Conservation (phyloP, 371 early-diverging fungal species). For the Syncephalastrum contaminatum region DNA sequence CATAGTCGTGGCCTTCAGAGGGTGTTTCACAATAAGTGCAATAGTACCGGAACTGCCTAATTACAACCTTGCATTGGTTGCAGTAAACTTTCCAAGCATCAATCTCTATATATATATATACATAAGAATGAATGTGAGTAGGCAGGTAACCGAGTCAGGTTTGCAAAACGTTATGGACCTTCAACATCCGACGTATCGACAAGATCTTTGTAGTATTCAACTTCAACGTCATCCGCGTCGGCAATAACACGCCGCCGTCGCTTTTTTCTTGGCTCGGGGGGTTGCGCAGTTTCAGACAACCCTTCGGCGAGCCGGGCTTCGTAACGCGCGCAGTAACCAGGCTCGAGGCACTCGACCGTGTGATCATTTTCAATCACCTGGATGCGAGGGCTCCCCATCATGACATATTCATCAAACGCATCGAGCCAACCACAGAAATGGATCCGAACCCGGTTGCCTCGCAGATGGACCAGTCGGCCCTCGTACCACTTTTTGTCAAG, state of each 20-base stretch:
- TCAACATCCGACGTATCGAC: conserved; percentile 22
- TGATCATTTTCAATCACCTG: conserved; percentile 42
- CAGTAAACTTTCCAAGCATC: conserved; percentile 61
- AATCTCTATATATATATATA: conserved; percentile 20
- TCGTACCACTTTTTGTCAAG: conserved; percentile 54
- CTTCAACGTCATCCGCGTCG: conserved; percentile 6
- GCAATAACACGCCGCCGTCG: conserved; percentile 8
- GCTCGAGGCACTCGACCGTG: conserved; percentile 37
- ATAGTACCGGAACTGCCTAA: conserved; percentile 71
- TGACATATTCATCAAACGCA: conserved; percentile 60
- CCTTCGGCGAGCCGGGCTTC: conserved; percentile 11
- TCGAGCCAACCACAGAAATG: conserved; percentile 63
- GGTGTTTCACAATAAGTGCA: conserved; percentile 84
- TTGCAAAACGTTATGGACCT: conserved; percentile 4
- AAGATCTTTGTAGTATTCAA: conserved; percentile 33
- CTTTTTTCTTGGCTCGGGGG: conserved; percentile 35
- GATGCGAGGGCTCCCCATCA: conserved; percentile 53
- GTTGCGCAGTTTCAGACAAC: conserved; percentile 4
- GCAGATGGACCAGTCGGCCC: conserved; percentile 47
- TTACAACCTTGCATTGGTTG: conserved; percentile 59
- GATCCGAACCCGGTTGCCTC: conserved; percentile 48
- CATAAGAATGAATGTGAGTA: not conserved
- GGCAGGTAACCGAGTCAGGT: not conserved
- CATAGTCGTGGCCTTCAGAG: conserved; percentile 55
- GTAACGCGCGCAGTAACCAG: conserved; percentile 48